Evolutionary conservation across 2,329 filamentous ascomycete species (phyloP).

Genomic region (Monosporascus sp.): DNA sequence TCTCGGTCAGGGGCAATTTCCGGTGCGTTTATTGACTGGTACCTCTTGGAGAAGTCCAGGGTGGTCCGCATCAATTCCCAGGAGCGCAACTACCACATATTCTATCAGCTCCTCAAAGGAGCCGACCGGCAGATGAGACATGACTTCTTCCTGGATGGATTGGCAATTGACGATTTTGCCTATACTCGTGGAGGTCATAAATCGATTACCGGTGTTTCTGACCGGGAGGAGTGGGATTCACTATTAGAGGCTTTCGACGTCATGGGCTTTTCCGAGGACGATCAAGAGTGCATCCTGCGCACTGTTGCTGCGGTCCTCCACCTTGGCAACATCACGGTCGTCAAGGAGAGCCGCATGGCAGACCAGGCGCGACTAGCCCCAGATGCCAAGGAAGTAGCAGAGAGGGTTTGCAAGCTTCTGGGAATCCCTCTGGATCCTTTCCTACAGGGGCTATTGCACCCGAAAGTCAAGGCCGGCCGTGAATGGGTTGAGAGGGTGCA

Average conservation of each 20-base stretch:
- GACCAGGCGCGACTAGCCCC: constrained; percentile 82
- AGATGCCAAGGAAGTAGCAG: constrained; percentile 69
- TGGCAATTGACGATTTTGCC: constrained; percentile 79
- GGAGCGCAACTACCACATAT: constrained; percentile 95
- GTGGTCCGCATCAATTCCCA: constrained; percentile 83
- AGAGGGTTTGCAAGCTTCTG: constrained; percentile 75
- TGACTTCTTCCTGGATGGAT: constrained; percentile 68
- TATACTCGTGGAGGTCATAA: constrained; percentile 93
- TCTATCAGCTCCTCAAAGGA: constrained; percentile 90
- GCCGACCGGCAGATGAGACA: constrained; percentile 69
- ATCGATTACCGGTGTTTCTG: constrained; percentile 83
- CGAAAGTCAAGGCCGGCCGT: constrained; percentile 87
- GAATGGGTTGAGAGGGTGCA: constrained; percentile 99
- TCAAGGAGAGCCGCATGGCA: constrained; percentile 83
- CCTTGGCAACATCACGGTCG: constrained; percentile 83
- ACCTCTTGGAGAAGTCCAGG: constrained; percentile 94
- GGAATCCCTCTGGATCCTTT: constrained; percentile 84
- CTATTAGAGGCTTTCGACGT: constrained; percentile 89
- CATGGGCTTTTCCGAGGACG: constrained; percentile 86
- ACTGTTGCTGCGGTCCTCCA: constrained; percentile 91
- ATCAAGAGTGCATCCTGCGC: constrained; percentile 76
- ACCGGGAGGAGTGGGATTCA: constrained; percentile 82
- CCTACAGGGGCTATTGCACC: constrained; percentile 81
- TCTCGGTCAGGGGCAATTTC: constrained; percentile 81
- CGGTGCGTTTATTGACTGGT: constrained; percentile 98